Conservation (phyloP, 306 rosid genomes). For the Rosa multiflora region DNA sequence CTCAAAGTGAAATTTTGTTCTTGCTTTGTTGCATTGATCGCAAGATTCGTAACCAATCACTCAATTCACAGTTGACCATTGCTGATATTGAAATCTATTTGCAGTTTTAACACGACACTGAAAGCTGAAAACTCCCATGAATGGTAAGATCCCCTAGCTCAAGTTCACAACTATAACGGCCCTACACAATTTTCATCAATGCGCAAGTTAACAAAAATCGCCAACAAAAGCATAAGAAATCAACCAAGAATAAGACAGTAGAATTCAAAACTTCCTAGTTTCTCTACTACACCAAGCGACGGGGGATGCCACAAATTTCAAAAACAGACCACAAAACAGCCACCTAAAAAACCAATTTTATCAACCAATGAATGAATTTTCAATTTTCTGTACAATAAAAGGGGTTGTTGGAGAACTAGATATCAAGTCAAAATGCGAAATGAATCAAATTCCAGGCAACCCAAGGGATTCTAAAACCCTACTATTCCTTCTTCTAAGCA, state of each 20-base stretch:
- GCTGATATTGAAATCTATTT: neutral
- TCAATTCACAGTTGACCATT: neutral
- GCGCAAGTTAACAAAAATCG: neutral
- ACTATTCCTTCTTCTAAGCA: conserved; percentile 8
- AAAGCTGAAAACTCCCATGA: neutral
- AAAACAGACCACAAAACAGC: conserved; percentile 34
- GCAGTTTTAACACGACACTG: no score
- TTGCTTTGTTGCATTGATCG: neutral
- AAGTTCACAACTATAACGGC: no score
- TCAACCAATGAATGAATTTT: conserved; percentile 68
- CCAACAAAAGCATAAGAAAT: neutral
- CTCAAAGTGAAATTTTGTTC: neutral
- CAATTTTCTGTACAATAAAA: conserved; percentile 41
- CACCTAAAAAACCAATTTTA: conserved; percentile 34
- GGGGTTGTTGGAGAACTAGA: conserved; percentile 43
- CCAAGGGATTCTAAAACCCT: conserved; percentile 26
- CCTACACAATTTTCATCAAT: neutral
- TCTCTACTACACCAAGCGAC: conserved; percentile 19
- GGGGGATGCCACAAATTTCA: conserved; percentile 28
- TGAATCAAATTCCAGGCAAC: conserved; percentile 15
- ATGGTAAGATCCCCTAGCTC: no score
- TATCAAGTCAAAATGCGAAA: conserved; percentile 31
- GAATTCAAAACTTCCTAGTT: conserved; percentile 4
- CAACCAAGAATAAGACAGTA: neutral
- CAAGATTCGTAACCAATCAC: neutral